Base-by-base conservation (phyloP, 23 red algal genomes). In the Gracilariopsis chorda region DNA sequence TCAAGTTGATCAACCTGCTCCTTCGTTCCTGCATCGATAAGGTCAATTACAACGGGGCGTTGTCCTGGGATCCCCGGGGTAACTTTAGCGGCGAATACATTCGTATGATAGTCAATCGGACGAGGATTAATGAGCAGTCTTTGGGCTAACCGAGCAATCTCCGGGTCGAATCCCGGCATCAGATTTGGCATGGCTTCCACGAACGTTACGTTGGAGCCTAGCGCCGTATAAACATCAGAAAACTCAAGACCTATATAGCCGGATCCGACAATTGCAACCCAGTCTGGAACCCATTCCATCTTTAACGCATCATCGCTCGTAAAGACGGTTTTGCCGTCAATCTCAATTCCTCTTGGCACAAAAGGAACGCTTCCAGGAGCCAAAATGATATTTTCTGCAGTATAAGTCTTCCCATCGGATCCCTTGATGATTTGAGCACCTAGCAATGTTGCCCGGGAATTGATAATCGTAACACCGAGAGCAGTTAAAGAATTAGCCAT, bases 191-290 rank as follows among this genome's bases (percentile, higher is more conserved):
- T 74, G 16, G 97, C 97, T 80, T 99, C 97, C 21, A 99, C 86
- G 86, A 99, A 99, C 23, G 97, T 99, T 27, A 99, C 97, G 69
- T 99, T 92, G 9, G 93, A 92, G 13, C 97, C 97, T 30, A 99
- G 81, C 3, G 97, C 94, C 11, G 97, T 95, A 78, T 99, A 99
- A 3, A 99, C 97, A 52, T 99, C 97, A 24, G 80, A 90, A 63
- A 99, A 99, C 68, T 99, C 97, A 33, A 99, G 87, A 17, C 97
- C 97, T 77, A 99, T 99, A 63, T 99, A 99, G 2, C 97, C 95
- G 21, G 90, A 94, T 24, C 97, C 97, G 14, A 99, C 91, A 75
- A 99, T 99, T 17, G 97, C 97, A 3, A 99, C 88, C 97, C 97
- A 99, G 12, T 95, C 91, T 24, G 97, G 97, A 42, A 99, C 82